These are phyloP conservation scores for Curvularia lunata DNA, from an alignment of 2,329 filamentous ascomycete species.

Conservation along the genomic window DNA sequence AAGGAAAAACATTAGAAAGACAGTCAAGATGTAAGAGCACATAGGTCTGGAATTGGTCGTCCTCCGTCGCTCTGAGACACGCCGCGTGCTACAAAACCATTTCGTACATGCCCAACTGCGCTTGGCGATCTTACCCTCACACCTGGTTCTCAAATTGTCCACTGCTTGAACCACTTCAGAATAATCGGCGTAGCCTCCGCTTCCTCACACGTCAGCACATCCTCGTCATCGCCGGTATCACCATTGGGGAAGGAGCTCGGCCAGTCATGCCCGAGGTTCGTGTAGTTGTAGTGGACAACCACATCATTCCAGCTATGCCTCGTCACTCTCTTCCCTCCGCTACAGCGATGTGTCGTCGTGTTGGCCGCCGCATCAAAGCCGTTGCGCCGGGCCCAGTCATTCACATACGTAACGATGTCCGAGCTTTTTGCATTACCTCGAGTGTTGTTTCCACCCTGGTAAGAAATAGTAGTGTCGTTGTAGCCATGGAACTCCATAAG, in stretches of 20 bases:
- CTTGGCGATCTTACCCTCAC: not conserved
- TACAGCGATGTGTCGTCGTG: slow-evolving; percentile 38
- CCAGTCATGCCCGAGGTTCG: slow-evolving; percentile 52
- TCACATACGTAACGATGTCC: slow-evolving; percentile 39
- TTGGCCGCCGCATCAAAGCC: slow-evolving; percentile 37
- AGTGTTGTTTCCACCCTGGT: slow-evolving; percentile 44
- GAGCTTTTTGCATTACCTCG: slow-evolving; percentile 29
- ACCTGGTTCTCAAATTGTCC: slow-evolving; percentile 25
- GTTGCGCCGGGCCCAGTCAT: slow-evolving; percentile 49
- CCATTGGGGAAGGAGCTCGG: slow-evolving; percentile 43
- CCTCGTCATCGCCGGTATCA: slow-evolving; percentile 37
- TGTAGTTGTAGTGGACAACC: slow-evolving; percentile 50
- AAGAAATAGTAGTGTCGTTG: slow-evolving; percentile 51
- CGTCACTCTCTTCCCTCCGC: slow-evolving; percentile 35
- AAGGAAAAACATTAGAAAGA: no score
- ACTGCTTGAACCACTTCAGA: slow-evolving; percentile 40
- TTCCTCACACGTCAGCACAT: slow-evolving; percentile 35
- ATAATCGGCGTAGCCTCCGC: slow-evolving; percentile 43
- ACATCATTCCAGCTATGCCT: slow-evolving; percentile 38
- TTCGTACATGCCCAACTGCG: no score
- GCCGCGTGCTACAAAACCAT: no score
- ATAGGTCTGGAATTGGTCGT: no score
- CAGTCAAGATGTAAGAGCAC: no score
- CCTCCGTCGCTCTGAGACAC: no score
- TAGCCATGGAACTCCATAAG: slow-evolving; percentile 56